Evolutionary conservation across 1,284 basidiomycete species (phyloP).

Genomic region (Coniophora puteana): DNA sequence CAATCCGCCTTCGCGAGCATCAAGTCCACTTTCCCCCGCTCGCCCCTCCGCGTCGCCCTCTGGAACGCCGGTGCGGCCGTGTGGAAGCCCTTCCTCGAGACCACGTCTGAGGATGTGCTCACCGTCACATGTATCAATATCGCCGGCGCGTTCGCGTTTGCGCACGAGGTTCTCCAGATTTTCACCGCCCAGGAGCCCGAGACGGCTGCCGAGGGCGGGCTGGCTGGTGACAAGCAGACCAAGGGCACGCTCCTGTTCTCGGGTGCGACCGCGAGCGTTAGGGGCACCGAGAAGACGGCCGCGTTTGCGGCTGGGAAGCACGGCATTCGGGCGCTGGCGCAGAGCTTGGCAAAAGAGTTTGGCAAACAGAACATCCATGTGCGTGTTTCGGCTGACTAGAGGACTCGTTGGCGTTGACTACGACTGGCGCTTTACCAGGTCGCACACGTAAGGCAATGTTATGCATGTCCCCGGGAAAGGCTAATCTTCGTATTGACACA

Average conservation of each 20-base stretch:
- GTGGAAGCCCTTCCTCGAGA: conserved; percentile 67
- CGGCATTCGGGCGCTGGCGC: conserved; percentile 61
- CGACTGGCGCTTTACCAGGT: no score
- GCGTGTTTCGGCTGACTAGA: conserved; percentile 14
- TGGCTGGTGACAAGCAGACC: conserved; percentile 37
- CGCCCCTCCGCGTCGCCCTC: conserved; percentile 59
- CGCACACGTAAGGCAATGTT: conserved; percentile 49
- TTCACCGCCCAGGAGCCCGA: conserved; percentile 60
- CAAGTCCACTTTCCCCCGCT: conserved; percentile 45
- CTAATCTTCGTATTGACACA: conserved; percentile 19
- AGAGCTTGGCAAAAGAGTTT: conserved; percentile 79
- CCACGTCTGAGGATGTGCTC: conserved; percentile 57
- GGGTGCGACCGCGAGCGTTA: conserved; percentile 66
- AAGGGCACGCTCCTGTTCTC: conserved; percentile 75
- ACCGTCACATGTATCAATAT: conserved; percentile 50
- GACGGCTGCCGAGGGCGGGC: conserved; percentile 28
- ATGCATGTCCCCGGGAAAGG: not conserved
- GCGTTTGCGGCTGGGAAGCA: conserved; percentile 70
- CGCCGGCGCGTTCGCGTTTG: conserved; percentile 64
- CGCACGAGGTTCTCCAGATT: conserved; percentile 55
- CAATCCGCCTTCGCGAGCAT: conserved; percentile 52
- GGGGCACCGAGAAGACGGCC: conserved; percentile 65
- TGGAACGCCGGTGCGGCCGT: conserved; percentile 60
- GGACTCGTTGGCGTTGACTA: not conserved
- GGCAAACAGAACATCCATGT: conserved; percentile 78